Evolutionary conservation across 1,284 basidiomycete genomes (phyloP), one percentile per base, ranked within the genome.

Genomic region (Peniophora sp.): DNA sequence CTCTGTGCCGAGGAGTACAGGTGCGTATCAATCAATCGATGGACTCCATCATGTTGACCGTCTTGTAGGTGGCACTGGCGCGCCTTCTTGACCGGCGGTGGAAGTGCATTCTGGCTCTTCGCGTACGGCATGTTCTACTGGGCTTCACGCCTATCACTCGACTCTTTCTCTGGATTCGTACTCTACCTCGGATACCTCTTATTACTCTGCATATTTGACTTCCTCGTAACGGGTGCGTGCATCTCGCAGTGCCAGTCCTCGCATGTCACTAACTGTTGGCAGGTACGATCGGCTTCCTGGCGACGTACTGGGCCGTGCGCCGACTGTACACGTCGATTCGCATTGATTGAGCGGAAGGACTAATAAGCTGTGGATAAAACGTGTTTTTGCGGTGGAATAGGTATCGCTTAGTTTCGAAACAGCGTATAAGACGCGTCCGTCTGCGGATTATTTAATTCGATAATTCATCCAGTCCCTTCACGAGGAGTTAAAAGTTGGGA

Each of bases 1-100:
- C 79, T 99, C 14, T 98, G 95, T 58, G 89, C 92, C 10, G 96
- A 98, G 67, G 95, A 99, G 63, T 98, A 97, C 69, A 77, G 92
- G 84, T 87, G 50, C 50, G 73, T 65, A 27, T 32, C 12, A 32
- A 5, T 12, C 34, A 46, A 38, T 24, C n/a, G n/a, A n/a, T n/a
- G 19, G 23, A 8, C 41, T 32, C n/a, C 46, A 49, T 49, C 11
- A 24, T 45, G 17, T 35, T 9, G 17, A 47, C 24, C 11, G 23
- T 10, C 38, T n/a, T 16, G 38, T 47, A 86, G 91, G 56, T 99
- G 95, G 95, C 95, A 99, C 56, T 98, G 96, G 95, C 81, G 93
- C 41, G 79, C 92, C 3, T 97, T 98, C 77, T 65, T 97, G 56
- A 89, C 86, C n/a, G 96, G 95, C 27, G 96, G 94, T 5, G 93